Percentiles rank a stretch among this genome's conserved stretches.
These are phyloP conservation scores for Tuber aestivum DNA, from an alignment of 495 filamentous ascomycete genomes.

Conservation along the genomic window DNA sequence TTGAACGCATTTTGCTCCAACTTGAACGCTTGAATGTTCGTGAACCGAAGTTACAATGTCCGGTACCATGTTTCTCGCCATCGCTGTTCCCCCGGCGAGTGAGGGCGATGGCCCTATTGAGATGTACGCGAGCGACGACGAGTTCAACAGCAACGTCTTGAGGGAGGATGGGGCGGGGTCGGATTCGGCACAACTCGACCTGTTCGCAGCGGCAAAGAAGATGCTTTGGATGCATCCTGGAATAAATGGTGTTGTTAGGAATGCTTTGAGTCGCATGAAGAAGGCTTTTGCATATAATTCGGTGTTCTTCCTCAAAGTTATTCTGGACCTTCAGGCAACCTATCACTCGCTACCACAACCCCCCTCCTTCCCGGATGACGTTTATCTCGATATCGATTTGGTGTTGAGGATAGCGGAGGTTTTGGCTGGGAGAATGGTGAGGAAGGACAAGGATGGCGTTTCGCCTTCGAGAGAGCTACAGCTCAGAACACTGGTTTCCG, in stretches of 20 bases:
- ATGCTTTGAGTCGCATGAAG: conserved; percentile 39
- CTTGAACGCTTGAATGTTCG: conserved; percentile 17
- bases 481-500: conserved; percentile 40
- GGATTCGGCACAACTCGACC: conserved; percentile 29
- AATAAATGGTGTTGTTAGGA: conserved; percentile 37
- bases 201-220: conserved; percentile 36
- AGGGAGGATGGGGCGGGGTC: conserved; percentile 32
- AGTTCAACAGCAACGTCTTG: conserved; percentile 31
- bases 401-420: conserved; percentile 38
- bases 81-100: conserved; percentile 23
- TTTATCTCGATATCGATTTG: conserved; percentile 24
- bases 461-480: conserved; percentile 41
- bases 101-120: conserved; percentile 27
- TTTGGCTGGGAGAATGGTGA: conserved; percentile 35
- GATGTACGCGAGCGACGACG: conserved; percentile 29
- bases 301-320: conserved; percentile 41
- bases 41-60: conserved; percentile 21
- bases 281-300: conserved; percentile 42
- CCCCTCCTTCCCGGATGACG: conserved; percentile 22
- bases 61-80: conserved; percentile 26
- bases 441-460: conserved; percentile 35
- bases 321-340: conserved; percentile 39
- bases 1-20: conserved; percentile 9
- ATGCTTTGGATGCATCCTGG: conserved; percentile 37
- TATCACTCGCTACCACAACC: conserved; percentile 31